A percentile compares a stretch with the other conserved stretches of the same genome.
phyloP scores from a whole-genome alignment of 2,329 filamentous ascomycete genomes.

The Xylariomycetidae sp. region DNA sequence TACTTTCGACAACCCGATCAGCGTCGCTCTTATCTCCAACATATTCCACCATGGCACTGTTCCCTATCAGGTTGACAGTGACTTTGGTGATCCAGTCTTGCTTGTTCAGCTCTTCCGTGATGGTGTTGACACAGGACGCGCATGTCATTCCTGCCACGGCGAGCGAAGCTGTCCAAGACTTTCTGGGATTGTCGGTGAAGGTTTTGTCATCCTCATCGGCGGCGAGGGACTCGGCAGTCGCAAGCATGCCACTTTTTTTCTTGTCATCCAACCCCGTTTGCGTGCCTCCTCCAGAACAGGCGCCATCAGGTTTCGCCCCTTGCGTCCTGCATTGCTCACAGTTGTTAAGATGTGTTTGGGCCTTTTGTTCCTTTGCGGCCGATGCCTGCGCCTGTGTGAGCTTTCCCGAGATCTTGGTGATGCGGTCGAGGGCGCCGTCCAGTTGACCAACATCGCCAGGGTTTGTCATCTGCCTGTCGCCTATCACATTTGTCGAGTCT shows the following conservation, averaged over 20 bases:
- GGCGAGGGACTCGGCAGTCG: conserved; percentile 12
- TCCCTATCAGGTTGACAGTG: conserved; percentile 59
- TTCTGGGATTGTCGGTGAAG: no score
- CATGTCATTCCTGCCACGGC: conserved; percentile 71
- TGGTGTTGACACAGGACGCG: conserved; percentile 58
- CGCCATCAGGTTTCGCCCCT: conserved; percentile 5
- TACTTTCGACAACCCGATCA: conserved; percentile 43
- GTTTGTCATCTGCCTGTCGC: conserved; percentile 5
- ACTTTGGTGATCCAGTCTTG: conserved; percentile 52
- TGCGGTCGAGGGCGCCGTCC: conserved; percentile 18
- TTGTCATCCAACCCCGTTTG: conserved; percentile 33
- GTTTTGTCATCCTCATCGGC: no score
- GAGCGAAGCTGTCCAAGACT: conserved; percentile 29
- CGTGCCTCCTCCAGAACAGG: neutral
- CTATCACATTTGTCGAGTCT: conserved; percentile 10
- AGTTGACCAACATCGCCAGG: conserved; percentile 7
- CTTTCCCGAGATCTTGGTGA: conserved; percentile 21
- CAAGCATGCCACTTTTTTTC: conserved; percentile 32
- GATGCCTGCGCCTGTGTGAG: conserved; percentile 11
- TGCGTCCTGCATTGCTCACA: conserved; percentile 35
- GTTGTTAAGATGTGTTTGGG: conserved; percentile 34
- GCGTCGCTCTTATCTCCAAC: conserved; percentile 36
- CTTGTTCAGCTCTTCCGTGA: conserved; percentile 54
- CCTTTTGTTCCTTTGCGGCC: conserved; percentile 13
- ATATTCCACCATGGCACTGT: conserved; percentile 59